Evolutionary conservation across 2,329 filamentous ascomycete genomes (phyloP).

Genomic region (Microdochium nivale): DNA sequence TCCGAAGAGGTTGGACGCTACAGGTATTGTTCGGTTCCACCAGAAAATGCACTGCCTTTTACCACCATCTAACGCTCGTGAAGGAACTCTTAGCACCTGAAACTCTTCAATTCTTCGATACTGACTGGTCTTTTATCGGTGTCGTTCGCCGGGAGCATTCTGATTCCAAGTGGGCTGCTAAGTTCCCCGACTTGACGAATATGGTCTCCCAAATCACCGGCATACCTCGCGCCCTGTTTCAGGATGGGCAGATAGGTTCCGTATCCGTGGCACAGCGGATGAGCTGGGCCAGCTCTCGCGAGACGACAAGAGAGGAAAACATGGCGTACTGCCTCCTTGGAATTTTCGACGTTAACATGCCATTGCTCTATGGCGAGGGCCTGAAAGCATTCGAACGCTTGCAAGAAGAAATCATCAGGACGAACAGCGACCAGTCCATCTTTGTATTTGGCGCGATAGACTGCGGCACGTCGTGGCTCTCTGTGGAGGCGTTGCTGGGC

Average conservation of each 20-base stretch:
- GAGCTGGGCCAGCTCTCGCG: slow-evolving; percentile 11
- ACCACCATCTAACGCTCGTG: neutral
- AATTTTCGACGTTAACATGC: slow-evolving; percentile 13
- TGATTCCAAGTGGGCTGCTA: too few species aligned
- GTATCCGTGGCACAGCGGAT: slow-evolving; percentile 8
- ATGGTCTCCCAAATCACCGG: neutral
- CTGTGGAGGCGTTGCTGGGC: too few species aligned
- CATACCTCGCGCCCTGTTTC: neutral
- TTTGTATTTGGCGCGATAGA: neutral
- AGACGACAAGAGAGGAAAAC: slow-evolving; percentile 9
- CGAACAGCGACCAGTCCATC: neutral
- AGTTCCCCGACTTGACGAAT: neutral
- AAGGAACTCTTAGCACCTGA: neutral
- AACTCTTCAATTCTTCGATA: neutral
- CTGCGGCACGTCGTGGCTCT: too few species aligned
- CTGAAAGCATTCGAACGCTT: slow-evolving; percentile 7
- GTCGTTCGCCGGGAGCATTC: neutral
- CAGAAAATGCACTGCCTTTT: neutral
- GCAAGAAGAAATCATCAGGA: slow-evolving; percentile 1
- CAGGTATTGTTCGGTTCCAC: neutral
- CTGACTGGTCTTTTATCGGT: neutral
- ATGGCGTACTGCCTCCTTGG: slow-evolving; percentile 12
- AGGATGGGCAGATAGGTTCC: neutral
- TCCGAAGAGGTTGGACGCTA: slow-evolving; percentile 1
- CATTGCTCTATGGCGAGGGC: slow-evolving; percentile 13